phyloP scores from a whole-genome alignment of 345 rosid genomes.

The Citrus cavaleriei region DNA sequence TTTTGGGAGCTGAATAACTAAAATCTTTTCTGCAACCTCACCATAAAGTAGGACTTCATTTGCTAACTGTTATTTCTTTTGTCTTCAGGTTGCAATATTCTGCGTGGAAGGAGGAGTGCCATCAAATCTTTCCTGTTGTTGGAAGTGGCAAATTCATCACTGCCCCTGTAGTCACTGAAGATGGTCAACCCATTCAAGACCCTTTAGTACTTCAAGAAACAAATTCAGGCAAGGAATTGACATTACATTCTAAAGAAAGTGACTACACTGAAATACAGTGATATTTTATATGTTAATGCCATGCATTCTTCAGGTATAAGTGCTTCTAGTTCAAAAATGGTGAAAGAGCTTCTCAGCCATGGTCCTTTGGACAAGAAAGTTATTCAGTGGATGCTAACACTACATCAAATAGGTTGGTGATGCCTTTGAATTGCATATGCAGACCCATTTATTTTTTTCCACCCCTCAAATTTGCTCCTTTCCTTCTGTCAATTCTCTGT shows the following conservation, averaged over 20 bases:
- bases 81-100: slow-evolving; percentile 64
- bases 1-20: neutral
- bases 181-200: slow-evolving; percentile 76
- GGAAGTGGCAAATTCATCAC: slow-evolving; percentile 90
- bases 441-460: neutral
- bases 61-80: slow-evolving; percentile 8
- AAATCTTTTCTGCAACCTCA: slow-evolving; percentile 1
- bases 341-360: slow-evolving; percentile 42
- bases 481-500: neutral
- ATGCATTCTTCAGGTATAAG: slow-evolving; percentile 25
- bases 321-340: slow-evolving; percentile 41
- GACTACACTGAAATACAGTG: slow-evolving; percentile 5
- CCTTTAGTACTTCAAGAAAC: slow-evolving; percentile 78
- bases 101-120: slow-evolving; percentile 79
- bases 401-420: slow-evolving; percentile 90
- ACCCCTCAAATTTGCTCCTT: neutral
- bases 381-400: slow-evolving; percentile 82
- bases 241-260: slow-evolving; percentile 18
- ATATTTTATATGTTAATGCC: slow-evolving; percentile 13
- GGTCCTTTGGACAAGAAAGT: slow-evolving; percentile 77
- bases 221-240: slow-evolving; percentile 36
- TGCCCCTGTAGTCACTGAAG: slow-evolving; percentile 84
- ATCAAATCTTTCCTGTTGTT: slow-evolving; percentile 63
- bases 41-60: neutral
- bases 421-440: neutral